These are phyloP conservation scores for Hemileia vastatrix DNA, from an alignment of 1,284 basidiomycete genomes.

Conservation along the genomic window DNA sequence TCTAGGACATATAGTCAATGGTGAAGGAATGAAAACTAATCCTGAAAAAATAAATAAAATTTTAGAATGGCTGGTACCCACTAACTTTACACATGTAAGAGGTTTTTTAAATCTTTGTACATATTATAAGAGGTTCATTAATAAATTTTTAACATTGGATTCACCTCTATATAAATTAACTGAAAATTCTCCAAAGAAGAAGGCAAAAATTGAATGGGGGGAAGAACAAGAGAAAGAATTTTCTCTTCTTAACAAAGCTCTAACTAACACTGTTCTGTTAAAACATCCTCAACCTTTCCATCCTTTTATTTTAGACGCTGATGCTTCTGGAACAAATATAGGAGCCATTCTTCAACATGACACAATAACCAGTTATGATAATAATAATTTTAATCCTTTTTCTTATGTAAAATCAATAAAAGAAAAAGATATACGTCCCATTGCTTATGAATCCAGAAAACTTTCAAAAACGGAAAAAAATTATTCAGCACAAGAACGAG, in stretches of 20 bases:
- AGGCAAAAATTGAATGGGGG: neutral
- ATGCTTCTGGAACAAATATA: no score
- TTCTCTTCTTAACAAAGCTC: no score
- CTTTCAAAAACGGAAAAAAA: conserved; percentile 7
- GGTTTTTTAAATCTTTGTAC: conserved; percentile 3
- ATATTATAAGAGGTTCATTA: conserved; percentile 3
- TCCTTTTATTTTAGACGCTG: no score
- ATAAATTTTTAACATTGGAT: neutral
- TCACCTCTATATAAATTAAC: conserved; percentile 1
- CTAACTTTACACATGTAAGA: neutral
- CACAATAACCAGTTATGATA: no score
- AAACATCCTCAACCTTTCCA: no score
- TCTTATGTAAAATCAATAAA: neutral
- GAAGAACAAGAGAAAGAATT: no score
- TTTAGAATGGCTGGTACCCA: neutral
- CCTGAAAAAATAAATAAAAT: neutral
- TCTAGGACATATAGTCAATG: no score
- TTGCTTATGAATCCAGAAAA: conserved; percentile 4
- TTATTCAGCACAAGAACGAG: conserved; percentile 1
- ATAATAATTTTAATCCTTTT: neutral
- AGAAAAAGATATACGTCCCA: neutral
- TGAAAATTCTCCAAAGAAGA: neutral
- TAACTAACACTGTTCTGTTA: no score
- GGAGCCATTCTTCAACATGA: no score
- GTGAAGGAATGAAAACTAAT: no score